Base-by-base conservation (phyloP, 805 yeast species). In the Metschnikowia chrysomelidarum region DNA sequence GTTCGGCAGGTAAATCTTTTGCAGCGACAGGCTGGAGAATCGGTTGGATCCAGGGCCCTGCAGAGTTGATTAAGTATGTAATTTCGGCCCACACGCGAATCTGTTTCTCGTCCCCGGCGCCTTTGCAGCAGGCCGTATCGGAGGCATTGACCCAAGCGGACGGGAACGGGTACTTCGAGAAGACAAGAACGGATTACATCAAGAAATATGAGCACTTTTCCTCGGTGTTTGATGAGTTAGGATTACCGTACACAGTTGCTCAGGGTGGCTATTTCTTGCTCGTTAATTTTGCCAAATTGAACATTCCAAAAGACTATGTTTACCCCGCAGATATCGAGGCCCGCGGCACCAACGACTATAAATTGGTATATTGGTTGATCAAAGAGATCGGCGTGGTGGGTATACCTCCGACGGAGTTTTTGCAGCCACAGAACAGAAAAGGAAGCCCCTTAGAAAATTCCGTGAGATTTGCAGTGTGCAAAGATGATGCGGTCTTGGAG, bases 11-110 rank as follows among this genome's bases (percentile, higher is more conserved):
- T 45, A 93, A 93, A 62, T 80, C 96, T 0, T 93, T 93, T 67
- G 95, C 96, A n/a, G 96, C 96, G 27, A 93, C 98, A 9, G 98
- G 98, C 35, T 93, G 98, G 97, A 81, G 98, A 69, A 76, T 93
- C 34, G 98, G 98, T 36, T 93, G 95, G 94, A 73, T 91, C 24
- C 80, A 89, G 43, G 98, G 96, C 5, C 82, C 85, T 35, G 71
- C 84, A n/a, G 85, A 83, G 19, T 68, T 89, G 46, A 70, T 93
- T 51, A 79, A 82, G 47, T 87, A 85, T 55, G 95, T 81, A 4
- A 73, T 87, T 5, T 75, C 84, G 17, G 98, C 98, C 0, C 96
- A 93, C 61, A 87, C 96, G 2, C 76, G 98, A 62, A 91, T 93
- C 50, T 87, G 96, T 55, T 93, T 93, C 62, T 71, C 91, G 7